Conservation (phyloP, 116 monocot genomes). For the Phalaenopsis hybrid region DNA sequence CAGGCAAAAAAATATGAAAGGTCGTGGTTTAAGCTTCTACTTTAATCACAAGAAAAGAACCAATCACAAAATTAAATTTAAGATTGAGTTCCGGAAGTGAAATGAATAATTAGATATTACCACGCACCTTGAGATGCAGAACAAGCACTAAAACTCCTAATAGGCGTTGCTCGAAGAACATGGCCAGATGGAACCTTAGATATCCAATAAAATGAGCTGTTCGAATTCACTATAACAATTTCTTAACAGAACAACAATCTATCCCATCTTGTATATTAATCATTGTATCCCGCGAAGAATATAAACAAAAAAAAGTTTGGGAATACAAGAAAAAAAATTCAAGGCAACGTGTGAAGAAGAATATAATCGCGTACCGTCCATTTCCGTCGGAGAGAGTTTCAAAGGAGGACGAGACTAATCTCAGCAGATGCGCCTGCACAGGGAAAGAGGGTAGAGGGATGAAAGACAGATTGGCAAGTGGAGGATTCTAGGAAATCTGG, state of each 20-base stretch:
- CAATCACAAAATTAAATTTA: neutral
- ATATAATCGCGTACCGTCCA: neutral
- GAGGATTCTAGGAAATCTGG: neutral
- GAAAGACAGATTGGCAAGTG: neutral
- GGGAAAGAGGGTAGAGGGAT: neutral
- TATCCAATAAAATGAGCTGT: conserved; percentile 2
- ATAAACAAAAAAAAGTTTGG: neutral
- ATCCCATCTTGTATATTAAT: neutral
- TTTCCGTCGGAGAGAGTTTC: neutral
- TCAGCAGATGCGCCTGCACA: neutral
- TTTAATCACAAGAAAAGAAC: neutral
- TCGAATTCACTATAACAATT: neutral
- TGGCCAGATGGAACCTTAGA: neutral
- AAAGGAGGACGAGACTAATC: neutral
- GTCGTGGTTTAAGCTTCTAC: neutral
- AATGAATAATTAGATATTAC: neutral
- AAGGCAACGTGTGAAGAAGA: neutral
- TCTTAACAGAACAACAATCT: neutral
- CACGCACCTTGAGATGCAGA: conserved; percentile 14
- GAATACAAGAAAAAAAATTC: neutral
- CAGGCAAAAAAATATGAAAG: neutral
- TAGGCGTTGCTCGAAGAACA: neutral
- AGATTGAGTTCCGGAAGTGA: neutral
- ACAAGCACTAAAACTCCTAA: conserved; percentile 11
- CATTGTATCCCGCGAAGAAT: neutral